phyloP scores from a whole-genome alignment of 2,329 filamentous ascomycete genomes.

The Fonsecaea pedrosoi region DNA sequence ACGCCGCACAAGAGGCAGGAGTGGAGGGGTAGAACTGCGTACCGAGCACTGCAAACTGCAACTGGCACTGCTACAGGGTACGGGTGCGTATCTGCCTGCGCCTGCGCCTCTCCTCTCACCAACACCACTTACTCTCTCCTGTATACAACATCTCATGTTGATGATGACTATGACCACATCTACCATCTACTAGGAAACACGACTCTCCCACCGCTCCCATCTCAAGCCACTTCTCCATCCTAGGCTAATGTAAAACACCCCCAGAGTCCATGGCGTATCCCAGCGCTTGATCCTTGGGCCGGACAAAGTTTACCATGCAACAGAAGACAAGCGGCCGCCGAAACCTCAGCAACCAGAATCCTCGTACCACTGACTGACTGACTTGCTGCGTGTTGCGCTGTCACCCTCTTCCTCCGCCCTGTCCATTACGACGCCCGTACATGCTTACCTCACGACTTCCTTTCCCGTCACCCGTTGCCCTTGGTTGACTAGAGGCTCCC shows the following conservation, averaged over 20 bases:
- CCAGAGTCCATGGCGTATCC: not conserved
- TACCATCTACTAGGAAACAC: too few relatives aligned
- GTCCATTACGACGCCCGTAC: slow-evolving; percentile 13
- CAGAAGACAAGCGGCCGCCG: not conserved
- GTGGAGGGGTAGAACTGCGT: too few relatives aligned
- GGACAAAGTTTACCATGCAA: not conserved
- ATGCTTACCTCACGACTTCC: slow-evolving; percentile 23
- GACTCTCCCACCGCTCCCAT: too few relatives aligned
- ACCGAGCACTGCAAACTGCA: too few relatives aligned
- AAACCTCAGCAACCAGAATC: not conserved
- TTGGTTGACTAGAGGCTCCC: not conserved
- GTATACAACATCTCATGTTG: too few relatives aligned
- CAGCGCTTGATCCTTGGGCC: slow-evolving; percentile 8
- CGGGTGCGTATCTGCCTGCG: too few relatives aligned
- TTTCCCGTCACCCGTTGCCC: not conserved
- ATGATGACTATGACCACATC: too few relatives aligned
- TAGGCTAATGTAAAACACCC: not conserved
- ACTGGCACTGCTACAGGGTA: too few relatives aligned
- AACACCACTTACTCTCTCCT: too few relatives aligned
- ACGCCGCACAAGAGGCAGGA: too few relatives aligned
- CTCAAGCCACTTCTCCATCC: not conserved
- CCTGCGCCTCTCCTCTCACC: too few relatives aligned
- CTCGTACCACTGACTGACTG: not conserved
- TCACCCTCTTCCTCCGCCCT: not conserved
- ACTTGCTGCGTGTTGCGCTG: not conserved